Base-by-base conservation (phyloP, 257 asterid genomes). In the Echium plantagineum region DNA sequence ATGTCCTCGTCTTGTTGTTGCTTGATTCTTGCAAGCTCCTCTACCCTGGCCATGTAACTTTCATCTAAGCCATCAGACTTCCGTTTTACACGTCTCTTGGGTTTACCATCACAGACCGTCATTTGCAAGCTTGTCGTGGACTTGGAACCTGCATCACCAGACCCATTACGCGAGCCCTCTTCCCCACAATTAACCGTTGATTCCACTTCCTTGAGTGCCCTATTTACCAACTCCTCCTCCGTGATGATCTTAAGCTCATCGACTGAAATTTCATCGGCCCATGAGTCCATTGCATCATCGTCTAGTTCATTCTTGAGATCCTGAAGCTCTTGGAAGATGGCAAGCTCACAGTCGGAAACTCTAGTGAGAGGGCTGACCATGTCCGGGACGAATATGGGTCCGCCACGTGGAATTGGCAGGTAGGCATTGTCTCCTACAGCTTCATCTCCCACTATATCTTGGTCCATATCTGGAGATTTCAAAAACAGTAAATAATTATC, bases 1-100 rank as follows among this genome's bases (percentile, higher is more conserved):
- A 75, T 88, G 54, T 91, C 87, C 62, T 85, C 95, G 66, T 85
- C 94, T 71, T 83, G 96, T 66, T 82, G 84, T 66, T 71, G 87
- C 63, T 88, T 82, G 66, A 91, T 65, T 78, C 74, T 88, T 47
- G 98, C 96, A 61, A 88, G 83, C 62, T 88, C 63, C 74, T 82
- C 89, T 71, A 88, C 96, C 83, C 85, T 91, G 56, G 68, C 76
- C 42, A 86, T 69, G 73, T 78, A 85, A 69, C 78, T 81, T 72
- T 82, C 94, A 63, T 90, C 85, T 58, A 82, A 57, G 54, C 67
- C 65, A 64, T 58, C 52, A n/a, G 69, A 74, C 66, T 69, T 72
- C 70, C 26, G 60, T 22, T 57, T 66, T 17, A 9, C 62, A 6
- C 28, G 63, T 71, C 67, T 76, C 83, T 73, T 60, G 66, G 77